phyloP scores from a whole-genome alignment of 148 eudicot species.

The Persicaria maculosa region DNA sequence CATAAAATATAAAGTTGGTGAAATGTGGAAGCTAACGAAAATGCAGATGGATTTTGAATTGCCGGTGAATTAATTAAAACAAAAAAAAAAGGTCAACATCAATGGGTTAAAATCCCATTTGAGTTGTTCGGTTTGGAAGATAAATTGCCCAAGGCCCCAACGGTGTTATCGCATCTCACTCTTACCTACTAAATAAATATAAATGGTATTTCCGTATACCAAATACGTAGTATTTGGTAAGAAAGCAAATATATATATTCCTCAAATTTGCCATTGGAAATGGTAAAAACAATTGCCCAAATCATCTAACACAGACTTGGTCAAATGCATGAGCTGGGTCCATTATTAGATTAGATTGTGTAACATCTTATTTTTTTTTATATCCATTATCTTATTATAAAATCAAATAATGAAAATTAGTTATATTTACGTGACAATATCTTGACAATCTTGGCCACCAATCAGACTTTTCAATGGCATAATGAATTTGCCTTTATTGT shows the following conservation, averaged over 20 bases:
- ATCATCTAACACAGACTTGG: background rate
- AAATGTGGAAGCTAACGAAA: too few species aligned
- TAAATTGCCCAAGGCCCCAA: background rate
- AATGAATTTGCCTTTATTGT: too few species aligned
- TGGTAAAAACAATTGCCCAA: background rate
- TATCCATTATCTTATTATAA: too few species aligned
- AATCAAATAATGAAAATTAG: too few species aligned
- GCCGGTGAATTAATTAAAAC: background rate
- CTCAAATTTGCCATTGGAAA: background rate
- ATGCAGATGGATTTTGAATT: background rate
- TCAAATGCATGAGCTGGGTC: background rate
- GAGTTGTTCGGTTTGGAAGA: background rate
- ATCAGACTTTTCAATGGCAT: too few species aligned
- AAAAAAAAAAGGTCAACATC: background rate
- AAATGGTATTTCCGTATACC: background rate
- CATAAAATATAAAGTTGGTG: too few species aligned
- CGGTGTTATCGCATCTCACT: too few species aligned
- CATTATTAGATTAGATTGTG: background rate
- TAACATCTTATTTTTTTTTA: background rate
- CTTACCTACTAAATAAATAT: background rate
- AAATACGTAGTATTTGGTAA: background rate
- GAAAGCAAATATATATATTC: background rate
- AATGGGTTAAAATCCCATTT: background rate
- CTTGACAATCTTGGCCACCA: too few species aligned
- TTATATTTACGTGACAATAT: too few species aligned